Evolutionary conservation across 2,329 filamentous ascomycete species (phyloP), one percentile per base, ranked within the genome.

Genomic region (Anthostomella pinea): DNA sequence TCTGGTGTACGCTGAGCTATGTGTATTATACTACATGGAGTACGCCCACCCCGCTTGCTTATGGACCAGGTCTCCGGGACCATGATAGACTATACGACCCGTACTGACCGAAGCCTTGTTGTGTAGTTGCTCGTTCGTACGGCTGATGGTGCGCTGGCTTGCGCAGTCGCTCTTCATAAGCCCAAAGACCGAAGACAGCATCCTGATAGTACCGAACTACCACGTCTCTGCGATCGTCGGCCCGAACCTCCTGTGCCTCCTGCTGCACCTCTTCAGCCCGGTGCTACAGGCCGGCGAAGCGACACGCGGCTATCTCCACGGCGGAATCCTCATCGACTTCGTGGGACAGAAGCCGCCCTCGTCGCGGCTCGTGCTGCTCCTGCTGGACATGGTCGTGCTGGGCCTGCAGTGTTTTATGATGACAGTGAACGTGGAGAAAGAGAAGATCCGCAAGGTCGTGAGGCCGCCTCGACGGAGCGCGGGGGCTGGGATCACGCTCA

Each of bases 21-120:
- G 77, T 52, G 70, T 74, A 27, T 51, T 85, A 49, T 85, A 85
- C 57, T 85, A 84, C 58, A 79, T 85, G 74, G 81, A 85, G 81
- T 85, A 67, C 38, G 73, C 57, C n/a, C 26, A 19, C 19, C 26
- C 14, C 14, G 17, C 18, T 11, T 29, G 26, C 6, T 5, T 15
- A 19, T 14, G n/a, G n/a, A n/a, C 11, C 6, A 9, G 8, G 24
- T 15, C 34, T 10, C 30, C 16, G n/a, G n/a, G n/a, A n/a, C n/a
- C n/a, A n/a, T n/a, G n/a, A n/a, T n/a, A n/a, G n/a, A 6, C 31
- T 13, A 5, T 9, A 8, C 7, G 3, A 10, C 32, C 29, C 15
- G 10, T 26, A 18, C 29, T 49, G 22, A 43, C 30, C 13, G 17
- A 6, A 26, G 18, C 17, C 25, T 27, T 10, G n/a, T 22, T 35